Base-by-base conservation (phyloP, 1,139 yeast species). In the Debaryomycetaceae sp. region DNA sequence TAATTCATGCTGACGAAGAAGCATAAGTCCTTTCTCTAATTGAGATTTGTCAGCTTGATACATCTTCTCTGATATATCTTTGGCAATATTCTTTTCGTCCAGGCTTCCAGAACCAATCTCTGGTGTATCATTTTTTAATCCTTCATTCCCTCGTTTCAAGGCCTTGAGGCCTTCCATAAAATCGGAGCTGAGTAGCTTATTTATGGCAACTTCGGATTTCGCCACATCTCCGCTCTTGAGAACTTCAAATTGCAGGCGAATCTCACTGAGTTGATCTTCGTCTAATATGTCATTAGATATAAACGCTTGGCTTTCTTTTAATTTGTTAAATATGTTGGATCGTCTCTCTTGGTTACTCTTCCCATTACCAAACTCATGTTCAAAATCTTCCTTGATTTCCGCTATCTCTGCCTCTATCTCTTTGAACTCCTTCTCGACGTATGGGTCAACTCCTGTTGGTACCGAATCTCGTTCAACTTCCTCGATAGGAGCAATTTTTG, bases 141-240 rank as follows among this genome's bases (percentile, higher is more conserved):
- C n/a, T n/a, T n/a, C n/a, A 22, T 3, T 22, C 11, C 26, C 26
- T 22, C 14, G 13, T 18, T 18, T 40, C 42, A 22, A 45, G 44
- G 30, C 49, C 39, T 61, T 61, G 34, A 63, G 47, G 1, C 65
- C 66, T 41, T 60, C 63, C 36, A 60, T 53, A 26, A 64, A 49
- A 38, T 59, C 57, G 2, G 69, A 67, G 43, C 62, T 67, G 33
- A 63, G 53, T 18, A 63, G 45, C 41, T 58, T 59, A 33, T 57
- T 51, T 43, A 61, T 55, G 7, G 26, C 26, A 22, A 22, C 26
- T 8, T 22, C 26, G 7, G 26, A 8, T 8, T 22, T 8, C 11
- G 26, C 7, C 11, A 8, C 26, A 22, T 3, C 26, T 8, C 11
- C 11, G 7, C 2, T 11, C 3, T 22, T 8, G 11, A 22, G 26